A percentile compares a stretch with the other conserved stretches of the same genome.
Evolutionary conservation across 306 rosid genomes (phyloP).

Genomic region (Fagus sylvatica): DNA sequence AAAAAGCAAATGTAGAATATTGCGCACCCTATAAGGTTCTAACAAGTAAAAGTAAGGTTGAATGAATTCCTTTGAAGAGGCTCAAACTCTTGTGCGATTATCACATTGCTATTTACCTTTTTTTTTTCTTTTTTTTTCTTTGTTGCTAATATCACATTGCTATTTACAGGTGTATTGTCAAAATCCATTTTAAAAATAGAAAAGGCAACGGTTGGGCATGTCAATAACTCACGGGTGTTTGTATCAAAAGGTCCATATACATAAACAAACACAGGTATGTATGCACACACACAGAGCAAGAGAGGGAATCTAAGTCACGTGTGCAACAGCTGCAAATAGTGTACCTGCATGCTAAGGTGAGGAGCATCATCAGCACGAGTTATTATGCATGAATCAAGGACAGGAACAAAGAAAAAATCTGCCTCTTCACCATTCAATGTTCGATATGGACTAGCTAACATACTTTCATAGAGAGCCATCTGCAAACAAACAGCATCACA

Average conservation of each 20-base stretch:
- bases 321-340: slow-evolving; percentile 10
- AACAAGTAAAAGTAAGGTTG: slow-evolving; percentile 19
- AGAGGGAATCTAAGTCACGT: neutral
- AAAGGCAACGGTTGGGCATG: neutral
- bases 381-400: slow-evolving; percentile 93
- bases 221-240: neutral
- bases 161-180: slow-evolving; percentile 13
- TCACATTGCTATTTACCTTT: slow-evolving; percentile 4
- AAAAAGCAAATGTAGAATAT: neutral
- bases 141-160: too few species aligned
- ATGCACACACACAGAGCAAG: neutral
- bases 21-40: neutral
- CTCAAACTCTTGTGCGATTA: slow-evolving; percentile 11
- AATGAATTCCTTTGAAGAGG: neutral
- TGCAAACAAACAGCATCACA: slow-evolving; percentile 36
- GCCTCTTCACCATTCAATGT: slow-evolving; percentile 94
- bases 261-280: neutral
- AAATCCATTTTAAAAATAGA: slow-evolving; percentile 17
- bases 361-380: slow-evolving; percentile 97
- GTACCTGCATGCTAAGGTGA: slow-evolving; percentile 78
- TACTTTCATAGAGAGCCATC: slow-evolving; percentile 87
- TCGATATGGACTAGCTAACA: slow-evolving; percentile 89
- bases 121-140: too few species aligned
- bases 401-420: slow-evolving; percentile 94
- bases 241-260: neutral